phyloP scores from a whole-genome alignment of 2,329 filamentous ascomycete species.

The Talaromyces sp. region DNA sequence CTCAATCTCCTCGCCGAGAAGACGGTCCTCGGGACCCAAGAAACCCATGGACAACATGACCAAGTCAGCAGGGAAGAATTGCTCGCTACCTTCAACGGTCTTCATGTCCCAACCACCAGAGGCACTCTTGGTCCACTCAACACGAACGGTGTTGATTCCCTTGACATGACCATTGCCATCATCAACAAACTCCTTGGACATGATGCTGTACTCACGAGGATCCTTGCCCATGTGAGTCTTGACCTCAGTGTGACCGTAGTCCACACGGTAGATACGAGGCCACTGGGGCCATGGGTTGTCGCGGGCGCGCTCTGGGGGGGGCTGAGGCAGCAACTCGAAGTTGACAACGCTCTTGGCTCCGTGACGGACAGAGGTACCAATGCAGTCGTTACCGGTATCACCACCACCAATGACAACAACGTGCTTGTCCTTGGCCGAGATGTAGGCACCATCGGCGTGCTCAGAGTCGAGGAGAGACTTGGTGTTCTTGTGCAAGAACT shows the following conservation, averaged over 20 bases:
- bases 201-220: constrained; percentile 95
- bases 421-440: constrained; percentile 92
- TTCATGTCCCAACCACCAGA: constrained; percentile 98
- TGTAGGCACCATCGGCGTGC: constrained; percentile 78
- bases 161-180: constrained; percentile 84
- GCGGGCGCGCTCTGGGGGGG: constrained; percentile 80
- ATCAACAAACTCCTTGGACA: constrained; percentile 95
- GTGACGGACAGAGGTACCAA: constrained; percentile 92
- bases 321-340: constrained; percentile 93
- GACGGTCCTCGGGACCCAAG: constrained; percentile 85
- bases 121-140: constrained; percentile 91
- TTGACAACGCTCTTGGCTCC: constrained; percentile 95
- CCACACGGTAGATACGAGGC: constrained; percentile 97
- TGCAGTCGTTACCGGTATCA: constrained; percentile 97
- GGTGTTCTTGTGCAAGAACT: constrained; percentile 96
- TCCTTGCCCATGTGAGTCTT: constrained; percentile 95
- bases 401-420: constrained; percentile 96
- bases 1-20: constrained; percentile 84
- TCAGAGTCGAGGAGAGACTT: constrained; percentile 94
- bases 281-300: constrained; percentile 99
- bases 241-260: constrained; percentile 95
- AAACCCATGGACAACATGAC: constrained; percentile 97
- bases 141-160: constrained; percentile 92
- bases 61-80: constrained; percentile 95
- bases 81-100: constrained; percentile 86